These are phyloP conservation scores for Pyrenochaeta sp. DNA, from an alignment of 2,329 filamentous ascomycete species.

Conservation along the genomic window DNA sequence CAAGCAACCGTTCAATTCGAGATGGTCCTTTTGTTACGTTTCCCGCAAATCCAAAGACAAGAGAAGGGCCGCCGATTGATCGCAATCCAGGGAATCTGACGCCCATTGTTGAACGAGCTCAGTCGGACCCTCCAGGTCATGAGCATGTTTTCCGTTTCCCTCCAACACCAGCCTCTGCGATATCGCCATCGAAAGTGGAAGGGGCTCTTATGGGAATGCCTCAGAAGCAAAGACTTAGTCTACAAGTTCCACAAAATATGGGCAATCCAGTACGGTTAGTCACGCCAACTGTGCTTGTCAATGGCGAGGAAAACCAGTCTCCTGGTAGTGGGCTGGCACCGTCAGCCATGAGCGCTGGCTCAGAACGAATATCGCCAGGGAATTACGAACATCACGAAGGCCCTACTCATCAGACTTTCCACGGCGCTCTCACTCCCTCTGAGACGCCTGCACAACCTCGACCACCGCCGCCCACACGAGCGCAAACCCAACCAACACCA, in stretches of 20 bases:
- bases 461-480: constrained; percentile 16
- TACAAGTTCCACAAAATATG: constrained; percentile 69
- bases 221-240: constrained; percentile 61
- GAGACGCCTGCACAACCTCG: constrained; percentile 36
- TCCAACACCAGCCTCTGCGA: constrained; percentile 48
- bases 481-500: constrained; percentile 15
- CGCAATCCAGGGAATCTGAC: constrained; percentile 52
- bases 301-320: constrained; percentile 53
- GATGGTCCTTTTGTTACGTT: constrained; percentile 75
- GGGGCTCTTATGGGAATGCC: constrained; percentile 27
- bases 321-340: constrained; percentile 33
- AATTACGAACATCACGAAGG: constrained; percentile 25
- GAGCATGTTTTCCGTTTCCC: constrained; percentile 49
- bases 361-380: constrained; percentile 25
- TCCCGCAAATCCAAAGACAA: constrained; percentile 65
- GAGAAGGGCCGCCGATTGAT: constrained; percentile 56
- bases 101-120: constrained; percentile 54
- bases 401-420: constrained; percentile 33
- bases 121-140: constrained; percentile 46
- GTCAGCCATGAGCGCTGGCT: constrained; percentile 29
- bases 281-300: constrained; percentile 64
- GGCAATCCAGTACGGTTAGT: constrained; percentile 69
- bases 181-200: constrained; percentile 39
- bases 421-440: constrained; percentile 35
- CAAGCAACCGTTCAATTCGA: constrained; percentile 71